Evolutionary conservation across 768 basidiomycete species (phyloP).

Genomic region (Auricularia sp.): DNA sequence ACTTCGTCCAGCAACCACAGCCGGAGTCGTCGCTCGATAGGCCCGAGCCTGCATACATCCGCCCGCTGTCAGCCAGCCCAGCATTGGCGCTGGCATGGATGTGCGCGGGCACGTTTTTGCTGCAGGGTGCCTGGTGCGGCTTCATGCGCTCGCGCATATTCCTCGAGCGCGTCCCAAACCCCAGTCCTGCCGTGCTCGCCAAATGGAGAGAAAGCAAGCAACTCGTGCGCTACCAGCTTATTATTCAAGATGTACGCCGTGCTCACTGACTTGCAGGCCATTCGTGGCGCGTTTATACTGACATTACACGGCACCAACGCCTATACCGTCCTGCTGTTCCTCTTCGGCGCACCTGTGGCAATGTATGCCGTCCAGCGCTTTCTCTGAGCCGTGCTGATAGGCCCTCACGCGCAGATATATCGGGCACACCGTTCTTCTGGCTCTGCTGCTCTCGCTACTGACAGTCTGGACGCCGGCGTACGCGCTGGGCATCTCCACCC

Average conservation of each 20-base stretch:
- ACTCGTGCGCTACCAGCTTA: no score
- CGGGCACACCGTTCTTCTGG: constrained; percentile 55
- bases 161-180: neutral
- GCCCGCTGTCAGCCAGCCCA: constrained; percentile 53
- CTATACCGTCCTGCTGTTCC: constrained; percentile 41
- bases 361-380: constrained; percentile 31
- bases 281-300: constrained; percentile 40
- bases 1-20: constrained; percentile 28
- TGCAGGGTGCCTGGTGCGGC: constrained; percentile 55
- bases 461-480: constrained; percentile 60
- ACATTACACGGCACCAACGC: constrained; percentile 41
- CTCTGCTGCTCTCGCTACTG: constrained; percentile 58
- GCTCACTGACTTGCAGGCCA: constrained; percentile 30
- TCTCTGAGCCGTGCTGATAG: constrained; percentile 2
- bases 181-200: constrained; percentile 52
- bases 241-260: neutral
- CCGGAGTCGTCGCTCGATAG: constrained; percentile 20
- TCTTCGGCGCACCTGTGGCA: constrained; percentile 68
- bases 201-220: constrained; percentile 6
- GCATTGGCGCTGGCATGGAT: constrained; percentile 48
- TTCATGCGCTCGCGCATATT: neutral
- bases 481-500: constrained; percentile 52
- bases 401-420: constrained; percentile 30
- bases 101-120: constrained; percentile 40
- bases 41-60: constrained; percentile 64